Evolutionary conservation across 2,329 filamentous ascomycete species (phyloP).

Genomic region (Alternaria alternata): DNA sequence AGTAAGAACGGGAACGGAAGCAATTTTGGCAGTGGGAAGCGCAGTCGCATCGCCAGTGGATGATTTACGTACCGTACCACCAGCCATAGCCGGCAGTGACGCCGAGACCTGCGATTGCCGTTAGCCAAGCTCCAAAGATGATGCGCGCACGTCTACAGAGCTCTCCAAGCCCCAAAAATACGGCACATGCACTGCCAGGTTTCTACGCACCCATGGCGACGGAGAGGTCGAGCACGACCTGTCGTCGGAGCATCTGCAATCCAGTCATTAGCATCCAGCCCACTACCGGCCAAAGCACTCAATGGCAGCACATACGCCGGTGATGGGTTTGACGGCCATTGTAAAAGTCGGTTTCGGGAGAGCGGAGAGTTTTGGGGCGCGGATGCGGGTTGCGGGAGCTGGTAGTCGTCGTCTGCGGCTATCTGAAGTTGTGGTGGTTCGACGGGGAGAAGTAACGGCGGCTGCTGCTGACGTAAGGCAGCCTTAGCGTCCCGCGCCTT

Average conservation of each 20-base stretch:
- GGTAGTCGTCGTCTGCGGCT: conserved; percentile 36
- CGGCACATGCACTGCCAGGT: background rate
- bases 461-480: conserved; percentile 19
- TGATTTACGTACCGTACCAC: conserved; percentile 67
- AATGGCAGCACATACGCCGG: conserved; percentile 57
- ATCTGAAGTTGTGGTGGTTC: conserved; percentile 45
- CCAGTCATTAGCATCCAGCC: conserved; percentile 37
- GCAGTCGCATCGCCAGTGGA: background rate
- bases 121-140: conserved; percentile 33
- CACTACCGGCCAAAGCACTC: conserved; percentile 23
- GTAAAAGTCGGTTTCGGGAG: conserved; percentile 30
- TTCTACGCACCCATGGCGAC: conserved; percentile 68
- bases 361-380: conserved; percentile 42
- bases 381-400: conserved; percentile 38
- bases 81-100: conserved; percentile 69
- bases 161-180: conserved; percentile 6
- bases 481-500: conserved; percentile 25
- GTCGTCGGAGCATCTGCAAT: conserved; percentile 69
- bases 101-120: conserved; percentile 63
- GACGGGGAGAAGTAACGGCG: conserved; percentile 20
- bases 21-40: background rate
- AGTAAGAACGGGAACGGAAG: conserved; percentile 6
- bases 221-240: conserved; percentile 71
- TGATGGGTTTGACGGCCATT: conserved; percentile 61
- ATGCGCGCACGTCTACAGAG: conserved; percentile 11